Percentiles rank a stretch among this genome's conserved stretches.
phyloP scores from a whole-genome alignment of 2,329 filamentous ascomycete genomes.

The Paracamarosporium sp. region DNA sequence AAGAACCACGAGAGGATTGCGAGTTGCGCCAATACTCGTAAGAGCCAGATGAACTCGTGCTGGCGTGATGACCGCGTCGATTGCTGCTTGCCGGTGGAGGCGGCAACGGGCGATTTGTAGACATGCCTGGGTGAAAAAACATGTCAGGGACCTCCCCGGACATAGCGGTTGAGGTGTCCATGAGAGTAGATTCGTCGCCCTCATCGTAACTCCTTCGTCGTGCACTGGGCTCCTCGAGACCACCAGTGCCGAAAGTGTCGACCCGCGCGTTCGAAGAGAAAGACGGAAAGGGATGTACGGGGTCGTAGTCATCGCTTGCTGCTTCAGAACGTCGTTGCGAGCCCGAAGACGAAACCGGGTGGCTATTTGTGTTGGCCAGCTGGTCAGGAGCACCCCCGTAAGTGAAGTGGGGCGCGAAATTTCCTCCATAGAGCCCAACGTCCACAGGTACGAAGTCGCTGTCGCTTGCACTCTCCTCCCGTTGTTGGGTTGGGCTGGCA shows the following conservation, averaged over 20 bases:
- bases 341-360: constrained; percentile 52
- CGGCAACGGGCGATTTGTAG: constrained; percentile 65
- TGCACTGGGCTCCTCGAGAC: constrained; percentile 74
- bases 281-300: constrained; percentile 64
- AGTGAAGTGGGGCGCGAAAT: constrained; percentile 67
- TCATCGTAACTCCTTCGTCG: constrained; percentile 89
- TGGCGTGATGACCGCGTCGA: constrained; percentile 52
- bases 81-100: constrained; percentile 67
- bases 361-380: constrained; percentile 45
- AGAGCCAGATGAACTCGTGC: constrained; percentile 39
- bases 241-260: constrained; percentile 90
- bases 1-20: constrained; percentile 37
- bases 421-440: constrained; percentile 75
- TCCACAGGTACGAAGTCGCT: constrained; percentile 77
- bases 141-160: constrained; percentile 78
- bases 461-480: constrained; percentile 57
- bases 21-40: constrained; percentile 57
- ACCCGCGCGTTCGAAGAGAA: constrained; percentile 71
- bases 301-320: constrained; percentile 52
- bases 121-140: constrained; percentile 88
- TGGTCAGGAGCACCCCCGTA: constrained; percentile 62
- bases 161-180: constrained; percentile 49
- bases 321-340: constrained; percentile 54
- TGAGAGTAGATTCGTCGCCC: constrained; percentile 74
- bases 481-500: constrained; percentile 14